Evolutionary conservation across 345 rosid genomes (phyloP), one percentile per base, ranked within the genome.

Genomic region (Rubroshorea leprosula): DNA sequence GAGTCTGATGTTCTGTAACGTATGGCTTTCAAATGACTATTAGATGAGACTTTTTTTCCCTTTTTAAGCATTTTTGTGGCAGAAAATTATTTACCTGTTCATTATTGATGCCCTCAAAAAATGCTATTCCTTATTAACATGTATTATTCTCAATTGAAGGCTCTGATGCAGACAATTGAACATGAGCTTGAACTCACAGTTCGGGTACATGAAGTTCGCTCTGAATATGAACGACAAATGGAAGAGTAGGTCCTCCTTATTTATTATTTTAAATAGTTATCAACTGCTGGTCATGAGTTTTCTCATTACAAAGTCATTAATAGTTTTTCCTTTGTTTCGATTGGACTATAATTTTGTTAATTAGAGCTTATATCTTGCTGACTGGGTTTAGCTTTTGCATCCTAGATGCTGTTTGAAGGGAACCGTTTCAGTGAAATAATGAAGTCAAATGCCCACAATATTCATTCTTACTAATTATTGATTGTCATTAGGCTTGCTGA

Each of bases 171-270:
- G 71, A 72, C 85, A 43, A 81, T 93, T 76, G 99, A 90, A 76
- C 96, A 93, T 72, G 99, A 93, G 60, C 88, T 90, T 65, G 99
- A 93, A 83, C 86, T 93, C 65, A 87, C 79, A 41, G 80, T 93
- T 7, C 81, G 89, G 56, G 92, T 93, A 24, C 89, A 87, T 62
- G 99, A 90, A 85, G 99, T 89, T 43, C 96, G 99, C 22, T 66
- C 89, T 49, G 95, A 81, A 61, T 87, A 93, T 61, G 97, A 82
- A 65, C 86, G 87, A 60, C 97, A 90, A 76, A 76, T 87, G 76
- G 87, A 93, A 79, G 99, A 82, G 97, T 93, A 74, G 79, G 99
- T 78, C 55, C n/a, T n/a, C n/a, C 65, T 60, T 44, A 16, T 26
- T 51, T 58, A 17, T 13, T 35, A 35, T 35, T 3, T 35, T 8